Percentiles rank a stretch among this genome's conserved stretches.
Conservation (phyloP, 495 filamentous ascomycete genomes). For the Trypethelium eluteriae region DNA sequence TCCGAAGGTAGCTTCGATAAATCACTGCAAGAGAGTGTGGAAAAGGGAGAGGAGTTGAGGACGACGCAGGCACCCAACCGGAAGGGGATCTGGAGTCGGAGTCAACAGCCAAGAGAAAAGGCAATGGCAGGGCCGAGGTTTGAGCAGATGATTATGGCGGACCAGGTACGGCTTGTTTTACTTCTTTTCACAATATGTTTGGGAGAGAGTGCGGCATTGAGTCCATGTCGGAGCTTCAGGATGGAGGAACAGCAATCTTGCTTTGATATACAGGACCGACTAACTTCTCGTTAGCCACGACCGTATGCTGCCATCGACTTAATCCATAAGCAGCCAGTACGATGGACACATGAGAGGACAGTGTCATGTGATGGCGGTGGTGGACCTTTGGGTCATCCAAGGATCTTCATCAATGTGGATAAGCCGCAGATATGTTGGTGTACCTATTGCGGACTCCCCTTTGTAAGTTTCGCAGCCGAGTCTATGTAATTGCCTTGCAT, state of each 20-base stretch:
- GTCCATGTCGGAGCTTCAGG: not conserved
- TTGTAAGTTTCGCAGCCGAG: slow-evolving; percentile 49
- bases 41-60: slow-evolving; percentile 53
- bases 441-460: slow-evolving; percentile 91
- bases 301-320: slow-evolving; percentile 85
- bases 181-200: not conserved
- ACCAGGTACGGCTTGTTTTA: slow-evolving; percentile 56
- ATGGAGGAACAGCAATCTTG: not conserved
- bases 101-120: slow-evolving; percentile 66
- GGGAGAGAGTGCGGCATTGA: not conserved
- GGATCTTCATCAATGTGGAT: slow-evolving; percentile 94
- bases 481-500: not conserved
- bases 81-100: slow-evolving; percentile 66
- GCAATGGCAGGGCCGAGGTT: slow-evolving; percentile 93
- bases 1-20: slow-evolving; percentile 38
- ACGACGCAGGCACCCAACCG: slow-evolving; percentile 83
- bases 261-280: not conserved
- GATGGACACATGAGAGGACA: slow-evolving; percentile 72
- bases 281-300: slow-evolving; percentile 54
- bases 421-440: slow-evolving; percentile 88
- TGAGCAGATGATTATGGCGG: slow-evolving; percentile 87
- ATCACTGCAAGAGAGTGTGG: slow-evolving; percentile 49
- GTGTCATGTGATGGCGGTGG: slow-evolving; percentile 92
- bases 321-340: slow-evolving; percentile 90
- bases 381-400: slow-evolving; percentile 82